These are phyloP conservation scores for Fraxinus platypoda DNA, from an alignment of 305 asterid species.

Conservation along the genomic window DNA sequence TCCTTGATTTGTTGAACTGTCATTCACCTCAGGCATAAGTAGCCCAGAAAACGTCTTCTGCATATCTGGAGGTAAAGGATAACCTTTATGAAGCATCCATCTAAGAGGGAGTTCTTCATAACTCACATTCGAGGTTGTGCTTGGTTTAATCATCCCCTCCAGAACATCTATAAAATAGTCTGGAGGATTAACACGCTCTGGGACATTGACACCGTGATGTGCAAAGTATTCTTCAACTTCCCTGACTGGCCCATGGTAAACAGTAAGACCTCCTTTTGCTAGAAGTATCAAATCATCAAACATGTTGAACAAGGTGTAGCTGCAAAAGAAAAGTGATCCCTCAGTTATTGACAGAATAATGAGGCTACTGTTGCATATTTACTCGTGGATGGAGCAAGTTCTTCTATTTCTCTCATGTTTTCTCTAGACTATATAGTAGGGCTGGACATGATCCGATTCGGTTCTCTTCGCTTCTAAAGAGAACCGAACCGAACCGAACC, in stretches of 20 bases:
- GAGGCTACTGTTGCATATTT: neutral
- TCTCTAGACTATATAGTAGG: neutral
- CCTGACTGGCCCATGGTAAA: constrained; percentile 79
- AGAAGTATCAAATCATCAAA: constrained; percentile 94
- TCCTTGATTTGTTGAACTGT: constrained; percentile 41
- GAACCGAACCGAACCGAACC: neutral
- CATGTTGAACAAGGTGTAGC: constrained; percentile 87
- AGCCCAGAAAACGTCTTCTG: constrained; percentile 35
- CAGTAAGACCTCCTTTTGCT: constrained; percentile 93
- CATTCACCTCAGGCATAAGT: constrained; percentile 26
- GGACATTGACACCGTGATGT: constrained; percentile 58
- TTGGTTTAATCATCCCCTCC: constrained; percentile 75
- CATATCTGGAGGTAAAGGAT: constrained; percentile 74
- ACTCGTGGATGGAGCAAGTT: neutral
- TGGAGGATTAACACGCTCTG: constrained; percentile 90
- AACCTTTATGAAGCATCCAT: constrained; percentile 93
- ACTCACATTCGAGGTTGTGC: constrained; percentile 48
- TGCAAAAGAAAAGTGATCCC: constrained; percentile 36
- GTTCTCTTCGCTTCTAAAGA: neutral
- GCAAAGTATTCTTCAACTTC: constrained; percentile 87
- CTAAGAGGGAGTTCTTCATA: constrained; percentile 78
- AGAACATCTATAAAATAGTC: constrained; percentile 87
- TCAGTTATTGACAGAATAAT: constrained; percentile 12
- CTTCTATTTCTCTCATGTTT: neutral
- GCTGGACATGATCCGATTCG: neutral